These are phyloP conservation scores for Curvularia hawaiiensis DNA, from an alignment of 2,329 filamentous ascomycete genomes.

Conservation along the genomic window DNA sequence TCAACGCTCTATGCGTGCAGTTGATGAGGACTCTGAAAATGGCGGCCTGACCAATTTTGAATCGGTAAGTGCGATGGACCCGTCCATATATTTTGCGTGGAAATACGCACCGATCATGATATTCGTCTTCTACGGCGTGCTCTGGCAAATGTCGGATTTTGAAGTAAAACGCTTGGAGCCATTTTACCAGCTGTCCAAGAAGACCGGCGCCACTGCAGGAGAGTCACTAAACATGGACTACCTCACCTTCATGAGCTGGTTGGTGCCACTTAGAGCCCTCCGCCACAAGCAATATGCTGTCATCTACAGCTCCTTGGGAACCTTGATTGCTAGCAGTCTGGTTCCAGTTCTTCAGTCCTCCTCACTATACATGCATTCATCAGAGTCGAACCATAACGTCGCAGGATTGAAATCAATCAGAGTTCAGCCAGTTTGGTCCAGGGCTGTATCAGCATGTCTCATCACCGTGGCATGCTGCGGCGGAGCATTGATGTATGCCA, in stretches of 20 bases:
- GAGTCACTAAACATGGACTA: constrained; percentile 75
- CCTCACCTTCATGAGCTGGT: constrained; percentile 69
- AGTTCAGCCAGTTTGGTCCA: constrained; percentile 64
- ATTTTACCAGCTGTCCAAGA: constrained; percentile 52
- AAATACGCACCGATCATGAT: constrained; percentile 52
- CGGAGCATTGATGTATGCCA: constrained; percentile 62
- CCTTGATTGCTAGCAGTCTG: constrained; percentile 68
- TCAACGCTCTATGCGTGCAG: constrained; percentile 38
- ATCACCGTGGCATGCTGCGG: constrained; percentile 64
- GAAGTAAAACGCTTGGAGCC: constrained; percentile 58
- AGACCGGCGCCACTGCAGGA: constrained; percentile 44
- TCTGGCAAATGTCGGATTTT: constrained; percentile 58
- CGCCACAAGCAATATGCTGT: constrained; percentile 71
- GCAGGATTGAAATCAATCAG: constrained; percentile 58
- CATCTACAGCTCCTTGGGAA: constrained; percentile 67
- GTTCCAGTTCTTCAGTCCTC: constrained; percentile 72
- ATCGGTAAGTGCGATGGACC: constrained; percentile 35
- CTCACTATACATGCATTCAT: constrained; percentile 62
- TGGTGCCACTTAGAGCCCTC: constrained; percentile 68
- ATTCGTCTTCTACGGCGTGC: constrained; percentile 55
- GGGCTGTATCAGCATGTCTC: constrained; percentile 63
- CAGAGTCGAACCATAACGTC: constrained; percentile 54
- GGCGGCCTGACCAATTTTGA: constrained; percentile 40
- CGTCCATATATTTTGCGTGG: constrained; percentile 44
- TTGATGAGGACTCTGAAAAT: constrained; percentile 18